These are phyloP conservation scores for Flaveria linearis DNA, from an alignment of 129 eudicot genomes.

Conservation along the genomic window DNA sequence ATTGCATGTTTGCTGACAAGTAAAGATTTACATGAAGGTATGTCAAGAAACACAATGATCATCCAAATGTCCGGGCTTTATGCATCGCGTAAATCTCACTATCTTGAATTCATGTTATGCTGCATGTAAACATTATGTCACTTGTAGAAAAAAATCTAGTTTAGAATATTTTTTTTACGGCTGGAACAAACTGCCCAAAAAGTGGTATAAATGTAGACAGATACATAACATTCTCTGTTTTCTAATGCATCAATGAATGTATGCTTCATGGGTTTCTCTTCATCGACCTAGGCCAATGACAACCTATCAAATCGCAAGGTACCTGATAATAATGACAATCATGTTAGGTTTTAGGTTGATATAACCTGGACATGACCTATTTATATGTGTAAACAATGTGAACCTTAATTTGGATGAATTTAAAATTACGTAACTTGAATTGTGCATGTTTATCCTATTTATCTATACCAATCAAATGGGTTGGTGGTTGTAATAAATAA, in stretches of 20 bases:
- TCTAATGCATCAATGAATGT: background rate
- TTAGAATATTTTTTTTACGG: slow-evolving; percentile 19
- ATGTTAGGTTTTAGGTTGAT: too few relatives aligned
- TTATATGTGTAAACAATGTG: too few relatives aligned
- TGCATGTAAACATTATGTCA: slow-evolving; percentile 18
- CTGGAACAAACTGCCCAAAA: background rate
- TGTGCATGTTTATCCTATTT: too few relatives aligned
- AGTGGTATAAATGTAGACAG: background rate
- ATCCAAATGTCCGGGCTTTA: background rate
- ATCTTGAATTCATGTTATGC: slow-evolving; percentile 6
- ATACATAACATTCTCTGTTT: background rate
- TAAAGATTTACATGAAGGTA: slow-evolving; percentile 23
- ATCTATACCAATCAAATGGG: too few relatives aligned
- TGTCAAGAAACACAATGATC: slow-evolving; percentile 11
- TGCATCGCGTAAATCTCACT: background rate
- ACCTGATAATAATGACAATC: background rate
- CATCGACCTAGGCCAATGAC: background rate
- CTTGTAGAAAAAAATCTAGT: slow-evolving; percentile 10
- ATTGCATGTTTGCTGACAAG: slow-evolving; percentile 1
- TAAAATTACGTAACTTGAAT: too few relatives aligned
- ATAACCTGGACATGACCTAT: too few relatives aligned
- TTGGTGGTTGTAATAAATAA: too few relatives aligned
- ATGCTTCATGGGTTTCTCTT: background rate
- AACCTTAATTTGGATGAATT: too few relatives aligned
- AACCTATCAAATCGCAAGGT: background rate